These are phyloP conservation scores for Taphrina betulina DNA, from an alignment of 1,139 yeast species.

Conservation along the genomic window DNA sequence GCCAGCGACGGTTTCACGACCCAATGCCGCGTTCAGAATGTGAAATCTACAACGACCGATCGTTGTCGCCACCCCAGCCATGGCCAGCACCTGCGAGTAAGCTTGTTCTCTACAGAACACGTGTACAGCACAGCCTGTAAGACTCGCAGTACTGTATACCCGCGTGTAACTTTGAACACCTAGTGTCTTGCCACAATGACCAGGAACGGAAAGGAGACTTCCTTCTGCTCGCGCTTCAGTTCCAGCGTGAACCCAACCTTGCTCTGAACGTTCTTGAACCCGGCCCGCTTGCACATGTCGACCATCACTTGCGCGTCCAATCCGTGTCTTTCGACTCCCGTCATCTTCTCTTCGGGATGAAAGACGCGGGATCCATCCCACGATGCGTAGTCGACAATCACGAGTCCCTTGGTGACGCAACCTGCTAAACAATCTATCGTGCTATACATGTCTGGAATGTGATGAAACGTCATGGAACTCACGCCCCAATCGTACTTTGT, in stretches of 20 bases:
- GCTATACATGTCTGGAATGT: conserved; percentile 12
- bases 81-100: too few species aligned
- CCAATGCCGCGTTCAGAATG: too few species aligned
- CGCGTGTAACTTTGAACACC: background rate
- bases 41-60: too few species aligned
- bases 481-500: background rate
- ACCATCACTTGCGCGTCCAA: conserved; percentile 3
- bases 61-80: too few species aligned
- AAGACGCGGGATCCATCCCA: conserved; percentile 19
- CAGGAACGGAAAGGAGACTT: conserved; percentile 15
- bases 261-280: background rate
- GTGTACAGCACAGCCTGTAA: too few species aligned
- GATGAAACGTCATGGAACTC: conserved; percentile 20
- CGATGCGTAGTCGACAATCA: conserved; percentile 2
- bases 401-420: conserved; percentile 4
- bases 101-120: too few species aligned
- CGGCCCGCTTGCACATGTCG: background rate
- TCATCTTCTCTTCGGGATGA: conserved; percentile 13
- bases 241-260: conserved; percentile 4
- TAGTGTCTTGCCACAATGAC: conserved; percentile 8
- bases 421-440: background rate
- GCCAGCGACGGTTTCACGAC: too few species aligned
- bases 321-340: conserved; percentile 21
- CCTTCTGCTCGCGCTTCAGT: background rate
- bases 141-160: too few species aligned